phyloP scores from a whole-genome alignment of 768 basidiomycete genomes.

The Rubroboletus pulcherrimus region DNA sequence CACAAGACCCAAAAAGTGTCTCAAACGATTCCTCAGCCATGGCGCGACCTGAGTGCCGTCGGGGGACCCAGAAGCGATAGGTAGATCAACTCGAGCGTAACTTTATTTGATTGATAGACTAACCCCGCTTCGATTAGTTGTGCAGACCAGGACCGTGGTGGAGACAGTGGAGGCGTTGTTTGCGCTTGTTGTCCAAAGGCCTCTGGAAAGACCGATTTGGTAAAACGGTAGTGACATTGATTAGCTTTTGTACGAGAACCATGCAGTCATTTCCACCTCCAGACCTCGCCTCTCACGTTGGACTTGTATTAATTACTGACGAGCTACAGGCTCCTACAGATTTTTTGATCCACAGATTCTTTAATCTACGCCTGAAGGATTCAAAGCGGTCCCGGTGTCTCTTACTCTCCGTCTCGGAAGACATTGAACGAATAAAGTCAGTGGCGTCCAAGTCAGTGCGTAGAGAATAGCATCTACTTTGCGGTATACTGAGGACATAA shows the following conservation, averaged over 20 bases:
- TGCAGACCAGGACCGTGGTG: background rate
- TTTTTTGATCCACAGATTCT: constrained; percentile 58
- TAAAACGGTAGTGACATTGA: background rate
- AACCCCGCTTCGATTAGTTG: background rate
- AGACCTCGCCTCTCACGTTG: constrained; percentile 46
- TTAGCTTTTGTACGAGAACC: background rate
- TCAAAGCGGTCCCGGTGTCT: constrained; percentile 36
- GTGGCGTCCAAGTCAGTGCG: constrained; percentile 62
- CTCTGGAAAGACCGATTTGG: constrained; percentile 19
- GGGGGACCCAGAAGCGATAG: background rate
- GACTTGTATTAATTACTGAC: constrained; percentile 64
- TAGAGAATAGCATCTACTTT: constrained; percentile 7
- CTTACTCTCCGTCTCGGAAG: constrained; percentile 57
- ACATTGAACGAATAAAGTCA: constrained; percentile 56
- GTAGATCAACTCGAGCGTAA: background rate
- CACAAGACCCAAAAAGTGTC: constrained; percentile 55
- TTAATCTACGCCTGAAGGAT: constrained; percentile 52
- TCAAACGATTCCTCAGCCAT: constrained; percentile 49
- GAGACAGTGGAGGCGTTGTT: constrained; percentile 4
- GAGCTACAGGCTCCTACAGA: constrained; percentile 68
- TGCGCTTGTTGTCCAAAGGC: constrained; percentile 18
- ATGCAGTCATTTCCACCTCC: constrained; percentile 51
- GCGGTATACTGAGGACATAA: constrained; percentile 2
- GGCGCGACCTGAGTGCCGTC: background rate
- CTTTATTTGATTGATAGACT: background rate